Evolutionary conservation across 2,329 filamentous ascomycete species (phyloP), one percentile per base, ranked within the genome.

Genomic region (Drechslerella dactyloides): DNA sequence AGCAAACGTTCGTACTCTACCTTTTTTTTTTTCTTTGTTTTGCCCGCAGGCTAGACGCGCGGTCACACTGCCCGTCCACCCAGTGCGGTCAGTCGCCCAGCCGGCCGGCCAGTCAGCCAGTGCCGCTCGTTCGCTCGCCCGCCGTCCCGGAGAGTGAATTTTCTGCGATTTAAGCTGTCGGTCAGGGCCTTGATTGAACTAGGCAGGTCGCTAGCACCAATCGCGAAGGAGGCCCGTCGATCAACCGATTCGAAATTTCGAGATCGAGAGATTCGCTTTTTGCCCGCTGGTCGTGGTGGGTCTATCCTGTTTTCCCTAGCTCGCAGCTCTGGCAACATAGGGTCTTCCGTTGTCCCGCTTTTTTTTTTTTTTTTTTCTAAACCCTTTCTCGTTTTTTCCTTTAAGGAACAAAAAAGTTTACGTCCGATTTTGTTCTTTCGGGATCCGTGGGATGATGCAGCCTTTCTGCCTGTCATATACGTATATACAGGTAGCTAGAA

Each of bases 231-330:
- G 42, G 42, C 51, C 54, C 42, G 30, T 72, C 42, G 60, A 72
- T 72, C 68, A 57, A 46, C 35, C 40, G 50, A 59, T 59, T 60
- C 42, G 51, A 57, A 52, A 40, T 65, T 56, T 52, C 15, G 50
- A 65, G 60, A 72, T 65, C 60, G 60, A 65, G 51, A 61, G 60
- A 61, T 65, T 48, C 37, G 23, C 55, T 65, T 65, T 72, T 19
- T 40, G n/a, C 42, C n/a, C 8, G 35, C 40, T 44, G 50, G 27
- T 10, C 1, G 11, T 13, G 7, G 15, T 52, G 10, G 23, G 50
- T 27, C 50, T 53, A 5, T 15, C n/a, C 17, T 48, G 44, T 48
- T 23, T n/a, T 19, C 44, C n/a, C 11, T 13, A 42, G 37, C 11
- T 13, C 11, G 37, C 37, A 42, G 37, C 27, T 33, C 27, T 4